Conservation (phyloP, 2,329 filamentous ascomycete species). For the Phoma herbarum region DNA sequence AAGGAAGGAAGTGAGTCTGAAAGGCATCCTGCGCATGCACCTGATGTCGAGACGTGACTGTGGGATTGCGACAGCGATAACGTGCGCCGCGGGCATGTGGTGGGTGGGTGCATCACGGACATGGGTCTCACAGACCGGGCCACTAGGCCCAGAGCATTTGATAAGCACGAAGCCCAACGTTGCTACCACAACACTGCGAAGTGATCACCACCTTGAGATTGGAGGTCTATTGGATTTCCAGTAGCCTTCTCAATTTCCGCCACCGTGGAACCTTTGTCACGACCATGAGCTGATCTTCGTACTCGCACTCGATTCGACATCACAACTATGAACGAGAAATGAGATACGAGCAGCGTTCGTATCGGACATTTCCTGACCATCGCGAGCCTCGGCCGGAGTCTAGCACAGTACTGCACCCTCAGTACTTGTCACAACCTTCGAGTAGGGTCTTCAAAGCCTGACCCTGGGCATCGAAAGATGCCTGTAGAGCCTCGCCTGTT, state of each 20-base stretch:
- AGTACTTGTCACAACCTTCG: conserved; percentile 17
- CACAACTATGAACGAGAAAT: not conserved
- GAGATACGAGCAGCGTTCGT: not conserved
- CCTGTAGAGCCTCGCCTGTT: conserved; percentile 31
- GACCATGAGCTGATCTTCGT: not conserved
- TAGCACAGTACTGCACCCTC: not conserved
- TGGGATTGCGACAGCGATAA: conserved; percentile 23
- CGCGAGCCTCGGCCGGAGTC: not conserved
- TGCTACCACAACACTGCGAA: too few species aligned
- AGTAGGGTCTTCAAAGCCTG: conserved; percentile 38
- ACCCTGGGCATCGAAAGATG: conserved; percentile 41
- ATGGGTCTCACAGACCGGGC: conserved; percentile 7
- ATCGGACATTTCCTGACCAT: not conserved
- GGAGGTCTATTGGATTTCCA: not conserved
- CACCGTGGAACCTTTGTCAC: not conserved
- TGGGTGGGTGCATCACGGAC: conserved; percentile 8
- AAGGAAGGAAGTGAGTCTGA: conserved; percentile 18
- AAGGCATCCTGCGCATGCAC: conserved; percentile 22
- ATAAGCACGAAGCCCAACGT: not conserved
- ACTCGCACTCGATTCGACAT: not conserved
- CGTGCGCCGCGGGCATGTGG: conserved; percentile 2
- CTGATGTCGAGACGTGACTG: conserved; percentile 32
- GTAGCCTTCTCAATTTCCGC: not conserved
- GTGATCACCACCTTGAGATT: too few species aligned
- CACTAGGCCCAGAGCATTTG: conserved; percentile 5